Base-by-base conservation (phyloP, 228 moss, liverwort and hornwort genomes). In the Sphagnum magellanicum region DNA sequence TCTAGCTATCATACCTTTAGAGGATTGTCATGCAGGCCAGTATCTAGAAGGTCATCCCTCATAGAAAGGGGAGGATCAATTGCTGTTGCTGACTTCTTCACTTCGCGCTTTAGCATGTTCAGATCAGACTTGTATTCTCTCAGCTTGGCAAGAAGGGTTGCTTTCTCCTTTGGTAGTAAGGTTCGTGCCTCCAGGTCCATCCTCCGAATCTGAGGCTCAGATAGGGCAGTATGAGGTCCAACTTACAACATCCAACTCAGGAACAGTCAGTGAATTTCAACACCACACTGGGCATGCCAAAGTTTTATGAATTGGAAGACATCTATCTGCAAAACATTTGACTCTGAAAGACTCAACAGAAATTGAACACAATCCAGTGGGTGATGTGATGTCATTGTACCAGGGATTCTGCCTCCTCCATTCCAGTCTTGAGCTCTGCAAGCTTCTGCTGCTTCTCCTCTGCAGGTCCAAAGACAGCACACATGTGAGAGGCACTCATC, bases 121-220 rank as follows among this genome's bases (percentile, higher is more conserved):
- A 95, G 68, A 65, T 92, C 92, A 0, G 91, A 82, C 72, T 92
- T 95, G 78, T 95, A 91, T 69, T 89, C 83, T 65, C 95, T 80
- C 53, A 95, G 73, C 60, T 89, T 92, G 1, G 92, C 86, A 46
- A 95, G 75, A 50, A 89, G 88, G 0, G 85, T 82, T 47, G 92
- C 95, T 76, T 95, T 95, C 63, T 89, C 91, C 63, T 87, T 87
- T 10, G 95, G 92, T 50, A 88, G 78, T 51, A 90, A 77, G 67
- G 80, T 90, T 63, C 95, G 79, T 52, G 92, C 95, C 79, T 95
- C 95, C 72, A 95, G 68, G 57, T 95, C 92, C 95, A 95, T 95
- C 75, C 79, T 90, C 70, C 91, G 84, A 50, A 95, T 91, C 92
- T 93, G 73, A 62, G 9, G 32, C 16, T 10, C 50, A 15, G 65